Conservation (phyloP, 2,329 filamentous ascomycete species). For the Aspergillus hortae region DNA sequence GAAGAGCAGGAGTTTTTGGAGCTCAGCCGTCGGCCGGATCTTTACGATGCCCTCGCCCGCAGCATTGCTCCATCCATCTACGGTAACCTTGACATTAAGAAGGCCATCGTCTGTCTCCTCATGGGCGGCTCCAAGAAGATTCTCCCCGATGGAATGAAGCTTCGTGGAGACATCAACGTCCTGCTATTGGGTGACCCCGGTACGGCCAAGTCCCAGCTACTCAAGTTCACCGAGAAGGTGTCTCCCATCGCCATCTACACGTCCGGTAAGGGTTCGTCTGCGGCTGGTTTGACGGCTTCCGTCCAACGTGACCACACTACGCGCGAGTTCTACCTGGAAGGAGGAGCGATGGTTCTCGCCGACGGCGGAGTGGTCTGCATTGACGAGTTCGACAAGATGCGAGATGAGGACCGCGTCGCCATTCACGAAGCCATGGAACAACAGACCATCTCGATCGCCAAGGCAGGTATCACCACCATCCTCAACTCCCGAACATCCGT, state of each 20-base stretch:
- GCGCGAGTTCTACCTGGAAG: slow-evolving; percentile 95
- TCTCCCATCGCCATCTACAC: slow-evolving; percentile 98
- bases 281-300: slow-evolving; percentile 93
- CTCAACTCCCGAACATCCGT: slow-evolving; percentile 94
- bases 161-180: slow-evolving; percentile 97
- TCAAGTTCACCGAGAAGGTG: slow-evolving; percentile 97
- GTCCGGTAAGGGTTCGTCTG: slow-evolving; percentile 95
- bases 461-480: slow-evolving; percentile 97
- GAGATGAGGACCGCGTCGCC: slow-evolving; percentile 93
- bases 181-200: slow-evolving; percentile 93
- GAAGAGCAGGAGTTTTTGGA: slow-evolving; percentile 96
- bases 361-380: slow-evolving; percentile 98
- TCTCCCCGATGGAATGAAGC: slow-evolving; percentile 92
- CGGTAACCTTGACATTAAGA: slow-evolving; percentile 94
- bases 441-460: slow-evolving; percentile 98
- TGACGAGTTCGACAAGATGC: slow-evolving; percentile 99
- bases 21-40: slow-evolving; percentile 81
- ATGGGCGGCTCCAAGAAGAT: slow-evolving; percentile 98
- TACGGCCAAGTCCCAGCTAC: slow-evolving; percentile 93
- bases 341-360: slow-evolving; percentile 95
- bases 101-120: slow-evolving; percentile 88
- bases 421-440: slow-evolving; percentile 99
- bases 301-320: slow-evolving; percentile 91
- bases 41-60: slow-evolving; percentile 86
- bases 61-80: slow-evolving; percentile 98